A percentile compares a stretch with the other conserved stretches of the same genome.
phyloP scores from a whole-genome alignment of 768 basidiomycete genomes.

The Lanmaoa pseudosensibilis region DNA sequence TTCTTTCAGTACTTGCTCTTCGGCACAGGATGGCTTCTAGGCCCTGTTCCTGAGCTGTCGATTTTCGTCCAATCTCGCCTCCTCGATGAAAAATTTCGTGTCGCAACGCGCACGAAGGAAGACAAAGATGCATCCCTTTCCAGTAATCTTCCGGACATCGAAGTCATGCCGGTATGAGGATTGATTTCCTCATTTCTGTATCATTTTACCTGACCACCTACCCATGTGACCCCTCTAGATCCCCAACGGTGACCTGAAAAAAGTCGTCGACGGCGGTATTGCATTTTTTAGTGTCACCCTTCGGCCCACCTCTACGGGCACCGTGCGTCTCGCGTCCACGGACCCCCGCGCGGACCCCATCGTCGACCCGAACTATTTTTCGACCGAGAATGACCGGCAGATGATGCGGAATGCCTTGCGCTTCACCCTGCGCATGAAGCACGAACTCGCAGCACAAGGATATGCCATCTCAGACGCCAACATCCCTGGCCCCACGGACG shows the following conservation, averaged over 20 bases:
- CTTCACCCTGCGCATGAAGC: no score
- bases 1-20: slow-evolving; percentile 1
- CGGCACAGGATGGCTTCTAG: not conserved
- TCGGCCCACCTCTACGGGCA: not conserved
- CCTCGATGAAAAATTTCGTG: not conserved
- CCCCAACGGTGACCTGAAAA: not conserved
- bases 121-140: slow-evolving; percentile 2
- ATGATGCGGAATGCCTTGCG: no score
- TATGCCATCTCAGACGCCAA: no score
- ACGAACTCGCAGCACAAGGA: no score
- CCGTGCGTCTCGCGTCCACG: no score
- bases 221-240: not conserved
- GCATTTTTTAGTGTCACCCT: not conserved
- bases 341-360: no score
- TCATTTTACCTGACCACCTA: not conserved
- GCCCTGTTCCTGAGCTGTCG: not conserved
- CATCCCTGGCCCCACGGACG: no score
- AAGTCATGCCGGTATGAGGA: slow-evolving; percentile 32
- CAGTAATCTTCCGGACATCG: slow-evolving; percentile 38
- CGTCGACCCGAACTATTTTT: no score
- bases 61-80: slow-evolving; percentile 1
- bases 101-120: not conserved
- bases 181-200: no score
- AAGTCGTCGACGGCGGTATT: not conserved
- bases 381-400: no score